phyloP scores from a whole-genome alignment of 345 rosid genomes.

The Mangifera indica region DNA sequence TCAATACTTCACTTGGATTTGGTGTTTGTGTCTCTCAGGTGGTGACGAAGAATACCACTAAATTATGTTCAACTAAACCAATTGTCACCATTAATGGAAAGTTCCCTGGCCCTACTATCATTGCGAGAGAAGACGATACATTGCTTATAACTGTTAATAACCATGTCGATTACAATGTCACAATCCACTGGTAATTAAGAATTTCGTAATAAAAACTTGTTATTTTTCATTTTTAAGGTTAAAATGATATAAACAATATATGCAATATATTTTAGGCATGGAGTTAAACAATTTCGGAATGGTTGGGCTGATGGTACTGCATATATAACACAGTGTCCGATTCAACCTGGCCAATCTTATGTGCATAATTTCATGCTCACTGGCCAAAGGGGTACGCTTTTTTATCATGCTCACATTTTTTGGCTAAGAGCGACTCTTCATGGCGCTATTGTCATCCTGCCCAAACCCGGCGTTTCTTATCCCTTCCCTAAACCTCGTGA shows the following conservation, averaged over 20 bases:
- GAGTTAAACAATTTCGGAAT: constrained; percentile 65
- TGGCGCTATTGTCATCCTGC: constrained; percentile 76
- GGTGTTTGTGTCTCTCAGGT: constrained; percentile 35
- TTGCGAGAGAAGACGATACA: constrained; percentile 64
- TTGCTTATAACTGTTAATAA: constrained; percentile 60
- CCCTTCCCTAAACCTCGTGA: constrained; percentile 76
- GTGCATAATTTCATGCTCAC: constrained; percentile 72
- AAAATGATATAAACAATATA: too few relatives aligned
- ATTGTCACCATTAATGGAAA: constrained; percentile 77
- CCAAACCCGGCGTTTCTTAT: constrained; percentile 78
- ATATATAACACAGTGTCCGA: constrained; percentile 87
- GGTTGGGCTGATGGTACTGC: constrained; percentile 98
- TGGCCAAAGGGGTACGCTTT: constrained; percentile 82
- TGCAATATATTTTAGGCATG: constrained; percentile 55
- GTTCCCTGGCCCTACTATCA: constrained; percentile 56
- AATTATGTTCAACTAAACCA: constrained; percentile 69
- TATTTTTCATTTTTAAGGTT: too few relatives aligned
- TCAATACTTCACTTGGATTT: background rate
- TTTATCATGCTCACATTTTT: constrained; percentile 87
- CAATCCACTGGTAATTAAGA: constrained; percentile 48
- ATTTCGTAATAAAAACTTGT: too few relatives aligned
- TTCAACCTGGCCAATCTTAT: constrained; percentile 65
- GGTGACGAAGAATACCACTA: constrained; percentile 57
- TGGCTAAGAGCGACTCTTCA: constrained; percentile 95
- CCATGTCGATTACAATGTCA: constrained; percentile 58